Percentiles rank a stretch among this genome's conserved stretches.
phyloP scores from a whole-genome alignment of 192 early-diverging fungal species.

The Spinellus fusiger region DNA sequence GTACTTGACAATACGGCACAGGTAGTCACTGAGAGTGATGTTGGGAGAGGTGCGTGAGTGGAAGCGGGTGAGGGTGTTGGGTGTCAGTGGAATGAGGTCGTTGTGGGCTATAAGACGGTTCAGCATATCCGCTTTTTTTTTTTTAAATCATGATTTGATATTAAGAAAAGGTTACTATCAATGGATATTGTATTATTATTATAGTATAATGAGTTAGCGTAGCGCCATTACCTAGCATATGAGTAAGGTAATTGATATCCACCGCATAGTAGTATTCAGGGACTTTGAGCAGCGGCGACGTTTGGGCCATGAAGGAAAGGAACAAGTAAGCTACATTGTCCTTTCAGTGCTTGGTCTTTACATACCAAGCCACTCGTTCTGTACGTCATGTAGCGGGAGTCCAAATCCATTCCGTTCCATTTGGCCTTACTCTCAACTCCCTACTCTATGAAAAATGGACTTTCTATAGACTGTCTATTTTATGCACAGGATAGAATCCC shows the following conservation, averaged over 20 bases:
- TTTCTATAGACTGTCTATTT: no score
- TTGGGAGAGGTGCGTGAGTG: slow-evolving; percentile 88
- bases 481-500: no score
- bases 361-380: no score
- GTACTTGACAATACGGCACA: slow-evolving; percentile 87
- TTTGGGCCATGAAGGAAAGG: no score
- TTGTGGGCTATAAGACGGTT: slow-evolving; percentile 52
- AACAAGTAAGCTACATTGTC: no score
- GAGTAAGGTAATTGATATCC: slow-evolving; percentile 42
- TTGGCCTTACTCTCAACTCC: no score
- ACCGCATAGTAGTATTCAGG: slow-evolving; percentile 44
- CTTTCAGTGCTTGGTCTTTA: no score
- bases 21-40: slow-evolving; percentile 85
- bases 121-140: slow-evolving; percentile 46
- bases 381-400: no score
- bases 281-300: no score
- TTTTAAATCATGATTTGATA: neutral
- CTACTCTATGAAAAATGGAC: no score
- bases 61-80: slow-evolving; percentile 80
- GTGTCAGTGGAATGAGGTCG: slow-evolving; percentile 53
- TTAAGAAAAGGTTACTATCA: neutral
- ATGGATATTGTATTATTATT: neutral
- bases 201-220: neutral
- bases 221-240: slow-evolving; percentile 40
- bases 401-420: no score